Evolutionary conservation across 306 rosid genomes (phyloP), one percentile per base, ranked within the genome.

Genomic region (Lathyrus tuberosus): DNA sequence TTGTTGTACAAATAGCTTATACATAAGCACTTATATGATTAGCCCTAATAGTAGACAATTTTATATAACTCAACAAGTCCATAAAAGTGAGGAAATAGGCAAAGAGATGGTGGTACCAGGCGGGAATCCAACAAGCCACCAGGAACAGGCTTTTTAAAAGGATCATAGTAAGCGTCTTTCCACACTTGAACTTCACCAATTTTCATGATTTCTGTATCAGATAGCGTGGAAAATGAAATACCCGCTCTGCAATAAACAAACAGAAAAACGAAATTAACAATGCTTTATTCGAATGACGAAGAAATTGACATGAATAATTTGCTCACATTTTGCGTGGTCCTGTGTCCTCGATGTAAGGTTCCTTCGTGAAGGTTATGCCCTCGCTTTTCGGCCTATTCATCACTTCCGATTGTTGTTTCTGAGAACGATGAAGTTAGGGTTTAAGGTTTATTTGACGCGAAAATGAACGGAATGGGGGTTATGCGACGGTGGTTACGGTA

Each of bases 121-220:
- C 81, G 86, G 18, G 92, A 73, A 72, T 92, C 98, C 95, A 92
- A 78, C 70, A 92, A 85, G 71, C 96, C 98, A 49, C 85, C 84
- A 3, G 58, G 62, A 2, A 81, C 20, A 9, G 92, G 87, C 59
- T 63, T 82, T 46, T 67, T 78, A 10, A 30, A 62, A 10, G 46
- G 0, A 62, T 86, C 89, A 54, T 92, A 92, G 67, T 92, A 92
- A 24, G 26, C 10, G 33, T 80, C 83, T 63, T 71, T 80, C 30
- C 16, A 88, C 2, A 89, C 90, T 84, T 92, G 96, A 83, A 79
- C 84, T 74, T 86, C 92, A 15, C 89, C 88, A 24, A 89, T 24
- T 73, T 80, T 89, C 49, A 79, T 70, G 33, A 92, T 84, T 60
- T 92, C 98, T 7, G 87, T 66, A 4, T 72, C 91, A 5, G 98